A percentile compares a stretch with the other conserved stretches of the same genome.
phyloP scores from a whole-genome alignment of 2,329 filamentous ascomycete genomes.

The Fusarium sp. region DNA sequence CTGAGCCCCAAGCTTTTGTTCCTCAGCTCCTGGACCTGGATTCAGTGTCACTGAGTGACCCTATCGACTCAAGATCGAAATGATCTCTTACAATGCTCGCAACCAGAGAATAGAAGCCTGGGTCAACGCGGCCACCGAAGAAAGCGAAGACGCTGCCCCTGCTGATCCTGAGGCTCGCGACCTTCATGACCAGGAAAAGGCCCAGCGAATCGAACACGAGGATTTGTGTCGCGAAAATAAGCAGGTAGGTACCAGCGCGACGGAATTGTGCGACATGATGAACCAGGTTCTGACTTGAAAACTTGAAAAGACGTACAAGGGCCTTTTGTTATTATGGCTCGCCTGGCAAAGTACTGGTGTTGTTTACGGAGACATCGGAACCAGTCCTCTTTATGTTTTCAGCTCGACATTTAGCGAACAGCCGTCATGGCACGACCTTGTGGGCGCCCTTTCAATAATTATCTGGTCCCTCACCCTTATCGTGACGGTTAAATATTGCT shows the following conservation, averaged over 20 bases:
- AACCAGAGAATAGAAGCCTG: constrained; percentile 47
- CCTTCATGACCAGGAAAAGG: constrained; percentile 48
- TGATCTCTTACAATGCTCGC: constrained; percentile 44
- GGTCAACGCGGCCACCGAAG: constrained; percentile 38
- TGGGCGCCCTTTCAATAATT: constrained; percentile 75
- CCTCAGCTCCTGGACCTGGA: constrained; percentile 23
- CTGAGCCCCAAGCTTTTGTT: constrained; percentile 30
- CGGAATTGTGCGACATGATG: constrained; percentile 5
- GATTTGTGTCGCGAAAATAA: constrained; percentile 47
- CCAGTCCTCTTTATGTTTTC: constrained; percentile 76
- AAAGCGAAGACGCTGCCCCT: constrained; percentile 42
- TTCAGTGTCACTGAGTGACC: constrained; percentile 43
- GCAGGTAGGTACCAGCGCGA: constrained; percentile 40
- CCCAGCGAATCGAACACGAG: constrained; percentile 48
- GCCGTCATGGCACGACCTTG: constrained; percentile 69
- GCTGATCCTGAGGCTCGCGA: constrained; percentile 47
- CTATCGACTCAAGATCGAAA: constrained; percentile 41
- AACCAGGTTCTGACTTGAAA: constrained; percentile 19
- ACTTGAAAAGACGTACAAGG: constrained; percentile 45
- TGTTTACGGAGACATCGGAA: constrained; percentile 78
- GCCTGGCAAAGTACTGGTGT: constrained; percentile 75
- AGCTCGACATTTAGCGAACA: constrained; percentile 73
- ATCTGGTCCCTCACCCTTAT: constrained; percentile 78
- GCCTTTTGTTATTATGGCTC: constrained; percentile 57
- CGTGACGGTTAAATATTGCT: constrained; percentile 76